These are phyloP conservation scores for Pythium sukuiense DNA, from an alignment of 352 stramenopile species.

Conservation along the genomic window DNA sequence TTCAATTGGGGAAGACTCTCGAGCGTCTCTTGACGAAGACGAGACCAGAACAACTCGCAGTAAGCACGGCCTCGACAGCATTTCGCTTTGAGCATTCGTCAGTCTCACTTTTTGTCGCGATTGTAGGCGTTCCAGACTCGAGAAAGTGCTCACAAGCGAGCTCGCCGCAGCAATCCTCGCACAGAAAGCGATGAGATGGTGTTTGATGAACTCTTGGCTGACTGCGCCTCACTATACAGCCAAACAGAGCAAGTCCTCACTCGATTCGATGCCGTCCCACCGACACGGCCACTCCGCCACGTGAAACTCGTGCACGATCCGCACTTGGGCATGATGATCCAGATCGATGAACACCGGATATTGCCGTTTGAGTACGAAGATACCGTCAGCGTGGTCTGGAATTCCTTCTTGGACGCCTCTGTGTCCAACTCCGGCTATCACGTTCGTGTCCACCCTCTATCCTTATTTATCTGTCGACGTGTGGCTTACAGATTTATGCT, in stretches of 20 bases:
- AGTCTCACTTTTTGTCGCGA: neutral
- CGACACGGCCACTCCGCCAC: neutral
- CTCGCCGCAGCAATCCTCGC: neutral
- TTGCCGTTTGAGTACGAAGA: constrained; percentile 18
- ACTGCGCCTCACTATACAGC: neutral
- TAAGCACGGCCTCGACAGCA: too few relatives aligned
- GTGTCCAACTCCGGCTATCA: too few relatives aligned
- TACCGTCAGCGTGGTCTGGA: constrained; percentile 8
- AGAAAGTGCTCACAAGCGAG: neutral
- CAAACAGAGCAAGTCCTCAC: neutral
- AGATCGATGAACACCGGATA: constrained; percentile 5
- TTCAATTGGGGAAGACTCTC: constrained; percentile 19
- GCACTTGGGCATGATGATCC: constrained; percentile 9
- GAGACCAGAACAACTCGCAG: neutral
- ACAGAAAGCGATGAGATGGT: neutral
- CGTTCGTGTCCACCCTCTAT: too few relatives aligned
- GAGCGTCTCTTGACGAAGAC: constrained; percentile 17
- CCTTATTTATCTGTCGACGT: too few relatives aligned
- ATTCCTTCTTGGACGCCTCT: neutral
- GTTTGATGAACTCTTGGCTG: neutral
- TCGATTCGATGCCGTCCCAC: neutral
- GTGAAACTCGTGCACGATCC: constrained; percentile 3
- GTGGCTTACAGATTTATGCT: too few relatives aligned
- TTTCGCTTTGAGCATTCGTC: neutral
- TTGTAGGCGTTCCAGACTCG: too few relatives aligned